Base-by-base conservation (phyloP, 2,329 filamentous ascomycete genomes). In the Penicillium brevicompactum region DNA sequence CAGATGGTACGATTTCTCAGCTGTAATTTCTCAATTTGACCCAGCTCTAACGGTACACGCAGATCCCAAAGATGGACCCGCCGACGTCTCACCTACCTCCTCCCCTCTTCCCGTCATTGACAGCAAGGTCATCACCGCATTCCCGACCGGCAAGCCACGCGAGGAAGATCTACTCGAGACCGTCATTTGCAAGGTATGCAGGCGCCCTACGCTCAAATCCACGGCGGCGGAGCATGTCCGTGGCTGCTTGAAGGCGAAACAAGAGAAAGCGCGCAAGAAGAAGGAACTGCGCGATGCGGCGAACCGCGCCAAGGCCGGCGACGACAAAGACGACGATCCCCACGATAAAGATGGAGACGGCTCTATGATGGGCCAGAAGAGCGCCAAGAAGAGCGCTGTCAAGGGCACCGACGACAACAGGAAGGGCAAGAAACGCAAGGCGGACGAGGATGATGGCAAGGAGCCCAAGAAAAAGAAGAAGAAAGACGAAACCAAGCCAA, bases 121-220 rank as follows among this genome's bases (percentile, higher is more conserved):
- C 66, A 87, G 92, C 57, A 84, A 81, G 58, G 86, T 90, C 13
- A 84, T 89, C 64, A 86, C 91, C 57, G 89, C 89, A 4, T 97
- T 97, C 73, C 82, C 86, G 4, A 92, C 88, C 45, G 91, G 91
- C 58, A 86, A 88, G 55, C 91, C 92, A 0, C 82, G 96, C 63
- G 87, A 92, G 67, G 92, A 92, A 65, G 92, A 96, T 68, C 82
- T 81, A 53, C 84, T 89, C 10, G 91, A 96, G 60, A 83, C 91
- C 9, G 87, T 94, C 48, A 83, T 89, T 63, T 99, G 93, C 82
- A 97, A 94, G 72, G 91, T 95, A 72, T 99, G 93, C 78, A 96
- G 94, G 76, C 92, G 95, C 67, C 89, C 89, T 49, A 84, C 96
- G 11, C 80, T 94, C 13, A 89, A 88, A 66, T 85, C 85, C 31